A percentile compares a stretch with the other conserved stretches of the same genome.
Conservation (phyloP, 192 early-diverging fungal species). For the Podila horticola region DNA sequence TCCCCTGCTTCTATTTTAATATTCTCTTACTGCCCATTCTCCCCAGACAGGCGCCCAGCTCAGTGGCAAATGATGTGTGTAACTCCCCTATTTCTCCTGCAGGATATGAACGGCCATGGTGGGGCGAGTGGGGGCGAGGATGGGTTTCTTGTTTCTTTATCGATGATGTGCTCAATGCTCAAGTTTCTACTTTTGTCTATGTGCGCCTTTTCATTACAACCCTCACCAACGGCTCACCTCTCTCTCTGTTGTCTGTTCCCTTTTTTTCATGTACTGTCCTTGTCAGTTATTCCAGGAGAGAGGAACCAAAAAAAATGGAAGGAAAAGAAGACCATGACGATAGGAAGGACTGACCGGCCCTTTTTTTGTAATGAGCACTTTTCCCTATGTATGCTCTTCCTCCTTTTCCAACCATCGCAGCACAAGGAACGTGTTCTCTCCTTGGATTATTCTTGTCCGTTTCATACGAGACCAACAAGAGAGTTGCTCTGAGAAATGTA, state of each 20-base stretch:
- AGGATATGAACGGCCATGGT: not conserved
- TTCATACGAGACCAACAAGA: not conserved
- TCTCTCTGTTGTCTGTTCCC: not conserved
- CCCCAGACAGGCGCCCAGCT: not conserved
- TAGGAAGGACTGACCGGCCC: no score
- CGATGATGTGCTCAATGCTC: not conserved
- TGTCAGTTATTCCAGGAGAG: not conserved
- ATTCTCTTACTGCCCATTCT: not conserved
- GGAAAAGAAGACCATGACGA: no score
- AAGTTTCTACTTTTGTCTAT: not conserved
- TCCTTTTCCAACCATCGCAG: not conserved
- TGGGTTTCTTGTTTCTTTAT: no score
- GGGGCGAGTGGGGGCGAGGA: not conserved
- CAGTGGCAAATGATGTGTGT: not conserved
- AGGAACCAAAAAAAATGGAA: no score
- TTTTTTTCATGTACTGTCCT: not conserved
- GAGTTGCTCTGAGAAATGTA: not conserved
- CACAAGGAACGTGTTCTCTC: not conserved
- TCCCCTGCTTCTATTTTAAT: not conserved
- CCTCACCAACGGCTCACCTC: not conserved
- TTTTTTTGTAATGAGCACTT: no score
- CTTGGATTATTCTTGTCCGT: not conserved
- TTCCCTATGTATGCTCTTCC: no score
- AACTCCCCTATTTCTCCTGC: conserved; percentile 1
- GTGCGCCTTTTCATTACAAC: not conserved